Evolutionary conservation across 495 filamentous ascomycete species (phyloP).

Genomic region (Aspergillus affinis): DNA sequence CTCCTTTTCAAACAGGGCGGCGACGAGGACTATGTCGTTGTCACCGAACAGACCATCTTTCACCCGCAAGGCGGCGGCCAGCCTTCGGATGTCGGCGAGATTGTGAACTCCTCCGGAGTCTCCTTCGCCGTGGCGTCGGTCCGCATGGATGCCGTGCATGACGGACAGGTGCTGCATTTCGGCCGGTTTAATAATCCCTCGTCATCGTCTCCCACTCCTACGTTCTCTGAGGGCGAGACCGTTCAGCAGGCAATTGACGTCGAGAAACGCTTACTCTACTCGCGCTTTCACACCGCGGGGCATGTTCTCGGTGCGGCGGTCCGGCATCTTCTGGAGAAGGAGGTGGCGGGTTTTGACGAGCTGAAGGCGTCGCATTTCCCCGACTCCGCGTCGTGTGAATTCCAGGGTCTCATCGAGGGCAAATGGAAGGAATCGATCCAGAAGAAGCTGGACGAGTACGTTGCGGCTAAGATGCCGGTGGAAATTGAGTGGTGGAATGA

Average conservation of each 20-base stretch:
- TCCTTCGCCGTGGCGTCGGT: slow-evolving; percentile 48
- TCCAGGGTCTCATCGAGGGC: slow-evolving; percentile 58
- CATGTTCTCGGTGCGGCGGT: slow-evolving; percentile 62
- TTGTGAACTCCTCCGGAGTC: slow-evolving; percentile 28
- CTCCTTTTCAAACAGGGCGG: slow-evolving; percentile 49
- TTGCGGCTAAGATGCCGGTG: slow-evolving; percentile 52
- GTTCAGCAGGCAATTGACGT: slow-evolving; percentile 53
- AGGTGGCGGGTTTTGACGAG: slow-evolving; percentile 53
- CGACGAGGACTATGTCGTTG: slow-evolving; percentile 48
- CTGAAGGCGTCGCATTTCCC: slow-evolving; percentile 65
- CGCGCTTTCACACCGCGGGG: slow-evolving; percentile 63
- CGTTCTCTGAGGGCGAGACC: slow-evolving; percentile 36
- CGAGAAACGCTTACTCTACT: slow-evolving; percentile 54
- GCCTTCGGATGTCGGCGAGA: slow-evolving; percentile 58
- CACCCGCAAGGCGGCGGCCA: slow-evolving; percentile 67
- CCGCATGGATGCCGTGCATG: slow-evolving; percentile 43
- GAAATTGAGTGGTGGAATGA: slow-evolving; percentile 60
- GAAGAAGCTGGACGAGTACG: slow-evolving; percentile 48
- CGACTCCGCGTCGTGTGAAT: slow-evolving; percentile 57
- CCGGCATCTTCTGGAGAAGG: slow-evolving; percentile 48
- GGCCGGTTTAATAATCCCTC: slow-evolving; percentile 45
- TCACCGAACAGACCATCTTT: slow-evolving; percentile 64
- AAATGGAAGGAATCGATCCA: slow-evolving; percentile 59
- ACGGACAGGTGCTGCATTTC: slow-evolving; percentile 57
- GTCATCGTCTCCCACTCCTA: background rate